These are phyloP conservation scores for Mycena filopes DNA, from an alignment of 768 basidiomycete species.

Conservation along the genomic window DNA sequence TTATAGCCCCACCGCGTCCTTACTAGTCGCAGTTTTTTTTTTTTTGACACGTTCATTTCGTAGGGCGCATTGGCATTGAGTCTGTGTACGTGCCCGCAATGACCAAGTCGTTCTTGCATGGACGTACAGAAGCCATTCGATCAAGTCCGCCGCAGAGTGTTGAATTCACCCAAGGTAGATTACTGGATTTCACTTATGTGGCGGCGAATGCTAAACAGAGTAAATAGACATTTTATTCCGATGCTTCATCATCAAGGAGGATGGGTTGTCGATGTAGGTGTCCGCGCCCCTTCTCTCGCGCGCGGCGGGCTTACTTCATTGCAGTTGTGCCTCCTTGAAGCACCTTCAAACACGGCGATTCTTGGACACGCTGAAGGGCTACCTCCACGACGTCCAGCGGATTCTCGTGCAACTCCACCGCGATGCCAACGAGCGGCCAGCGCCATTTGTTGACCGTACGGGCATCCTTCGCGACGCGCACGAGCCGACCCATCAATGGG, in stretches of 20 bases:
- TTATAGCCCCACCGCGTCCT: no score
- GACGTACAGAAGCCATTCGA: constrained; percentile 94
- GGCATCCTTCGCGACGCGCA: constrained; percentile 82
- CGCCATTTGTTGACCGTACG: constrained; percentile 83
- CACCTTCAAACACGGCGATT: constrained; percentile 94
- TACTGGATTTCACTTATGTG: not conserved
- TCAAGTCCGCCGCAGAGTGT: constrained; percentile 90
- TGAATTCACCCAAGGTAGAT: constrained; percentile 82
- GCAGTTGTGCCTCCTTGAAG: constrained; percentile 90
- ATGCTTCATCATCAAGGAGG: constrained; percentile 95
- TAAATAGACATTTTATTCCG: constrained; percentile 88
- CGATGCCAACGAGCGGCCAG: constrained; percentile 85
- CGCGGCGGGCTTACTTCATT: no score
- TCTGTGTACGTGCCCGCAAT: constrained; percentile 98
- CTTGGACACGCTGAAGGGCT: constrained; percentile 85
- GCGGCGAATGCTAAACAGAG: not conserved
- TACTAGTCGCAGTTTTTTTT: no score
- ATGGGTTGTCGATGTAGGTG: constrained; percentile 83
- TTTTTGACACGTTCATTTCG: no score
- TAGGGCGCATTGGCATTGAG: no score
- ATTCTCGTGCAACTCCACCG: constrained; percentile 83
- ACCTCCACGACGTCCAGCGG: constrained; percentile 84
- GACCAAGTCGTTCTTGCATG: constrained; percentile 96
- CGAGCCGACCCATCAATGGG: constrained; percentile 73
- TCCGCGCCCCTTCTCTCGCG: no score